These are phyloP conservation scores for Catenaria anguillulae DNA, from an alignment of 371 early-diverging fungal genomes.

Conservation along the genomic window DNA sequence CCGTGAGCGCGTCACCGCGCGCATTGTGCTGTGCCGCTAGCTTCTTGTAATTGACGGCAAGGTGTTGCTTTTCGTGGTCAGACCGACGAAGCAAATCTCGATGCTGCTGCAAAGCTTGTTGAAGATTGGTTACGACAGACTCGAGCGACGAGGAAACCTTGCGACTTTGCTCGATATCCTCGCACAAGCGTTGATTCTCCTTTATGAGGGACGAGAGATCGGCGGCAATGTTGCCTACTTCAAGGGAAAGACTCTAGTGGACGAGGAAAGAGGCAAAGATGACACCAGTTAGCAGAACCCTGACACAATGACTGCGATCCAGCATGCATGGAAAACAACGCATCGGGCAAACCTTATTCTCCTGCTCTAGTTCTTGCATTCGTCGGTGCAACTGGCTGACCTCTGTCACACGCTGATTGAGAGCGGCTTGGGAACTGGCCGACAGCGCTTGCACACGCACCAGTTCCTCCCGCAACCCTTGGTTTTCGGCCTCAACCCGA, in stretches of 20 bases:
- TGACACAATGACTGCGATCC: too few species aligned
- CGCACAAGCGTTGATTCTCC: not conserved
- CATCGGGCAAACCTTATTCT: not conserved
- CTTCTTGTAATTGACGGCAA: too few species aligned
- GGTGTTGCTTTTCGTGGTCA: too few species aligned
- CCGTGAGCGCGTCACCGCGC: too few species aligned
- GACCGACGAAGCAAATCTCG: too few species aligned
- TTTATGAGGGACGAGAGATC: conserved; percentile 3
- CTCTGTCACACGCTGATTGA: not conserved
- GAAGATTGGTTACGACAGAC: too few species aligned
- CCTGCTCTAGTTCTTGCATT: not conserved
- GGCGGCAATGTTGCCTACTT: not conserved
- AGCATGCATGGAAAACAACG: too few species aligned
- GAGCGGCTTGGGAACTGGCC: not conserved
- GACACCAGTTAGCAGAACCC: too few species aligned
- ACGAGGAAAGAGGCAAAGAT: not conserved
- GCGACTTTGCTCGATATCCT: too few species aligned
- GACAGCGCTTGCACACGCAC: not conserved
- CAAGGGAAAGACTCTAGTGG: not conserved
- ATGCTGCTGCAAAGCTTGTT: too few species aligned
- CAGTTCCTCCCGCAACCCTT: not conserved
- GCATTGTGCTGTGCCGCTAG: too few species aligned
- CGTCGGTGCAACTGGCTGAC: not conserved
- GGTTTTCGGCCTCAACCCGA: not conserved
- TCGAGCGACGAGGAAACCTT: too few species aligned